Percentiles rank a stretch among this genome's conserved stretches.
phyloP scores from a whole-genome alignment of 495 filamentous ascomycete species.

The Penicillium silybi region DNA sequence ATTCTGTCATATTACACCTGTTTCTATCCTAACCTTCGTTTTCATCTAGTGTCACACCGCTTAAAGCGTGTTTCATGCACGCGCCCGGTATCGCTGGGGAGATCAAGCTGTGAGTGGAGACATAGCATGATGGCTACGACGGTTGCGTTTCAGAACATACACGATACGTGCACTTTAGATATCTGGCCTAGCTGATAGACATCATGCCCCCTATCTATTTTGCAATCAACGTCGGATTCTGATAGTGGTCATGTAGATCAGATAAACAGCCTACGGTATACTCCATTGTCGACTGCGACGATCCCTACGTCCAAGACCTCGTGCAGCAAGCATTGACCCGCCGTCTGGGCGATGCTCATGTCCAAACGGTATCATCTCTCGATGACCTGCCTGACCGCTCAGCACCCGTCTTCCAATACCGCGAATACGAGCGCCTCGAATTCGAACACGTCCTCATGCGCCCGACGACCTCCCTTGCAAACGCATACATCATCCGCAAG shows the following conservation, averaged over 20 bases:
- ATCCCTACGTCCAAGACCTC: constrained; percentile 78
- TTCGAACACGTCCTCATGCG: constrained; percentile 68
- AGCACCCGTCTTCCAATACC: constrained; percentile 69
- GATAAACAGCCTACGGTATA: constrained; percentile 50
- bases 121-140: constrained; percentile 23
- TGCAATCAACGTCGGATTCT: constrained; percentile 25
- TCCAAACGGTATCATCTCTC: constrained; percentile 43
- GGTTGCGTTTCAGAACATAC: constrained; percentile 24
- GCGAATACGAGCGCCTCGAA: constrained; percentile 79
- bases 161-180: constrained; percentile 26
- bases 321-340: constrained; percentile 66
- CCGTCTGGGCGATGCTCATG: constrained; percentile 48
- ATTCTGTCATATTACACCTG: not conserved
- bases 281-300: constrained; percentile 78
- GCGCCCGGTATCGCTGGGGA: constrained; percentile 64
- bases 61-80: constrained; percentile 92
- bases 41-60: constrained; percentile 73
- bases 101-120: constrained; percentile 81
- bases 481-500: constrained; percentile 92
- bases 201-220: constrained; percentile 14
- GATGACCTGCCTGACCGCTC: constrained; percentile 39
- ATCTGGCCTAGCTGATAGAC: constrained; percentile 31
- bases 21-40: not conserved
- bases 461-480: constrained; percentile 58
- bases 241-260: constrained; percentile 42